Evolutionary conservation across 331 rosid genomes (phyloP), one percentile per base, ranked within the genome.

Genomic region (Acacia pycnantha): DNA sequence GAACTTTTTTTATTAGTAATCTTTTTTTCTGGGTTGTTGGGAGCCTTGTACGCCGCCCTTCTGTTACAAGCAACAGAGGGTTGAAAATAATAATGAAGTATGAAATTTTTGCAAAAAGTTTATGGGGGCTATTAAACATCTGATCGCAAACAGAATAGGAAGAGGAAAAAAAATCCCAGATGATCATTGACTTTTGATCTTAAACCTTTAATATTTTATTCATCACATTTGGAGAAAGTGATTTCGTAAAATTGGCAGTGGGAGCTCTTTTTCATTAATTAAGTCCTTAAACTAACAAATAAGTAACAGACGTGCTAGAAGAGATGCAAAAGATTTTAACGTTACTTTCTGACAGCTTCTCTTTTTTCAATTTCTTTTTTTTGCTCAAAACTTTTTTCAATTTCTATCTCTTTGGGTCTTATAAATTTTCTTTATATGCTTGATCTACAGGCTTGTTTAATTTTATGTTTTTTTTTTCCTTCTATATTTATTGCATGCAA

Each of bases 341-440:
- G 48, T 46, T 46, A 54, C 43, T 64, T 43, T 43, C 44, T 41
- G 58, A n/a, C 27, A 40, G 54, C 64, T 72, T 83, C 64, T 77
- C 35, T 2, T 33, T 41, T 72, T 83, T 53, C 31, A 50, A 64
- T 67, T 40, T 61, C 73, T 51, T 29, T 29, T n/a, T 29, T 29
- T 29, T 2, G 31, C 29, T 27, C 29, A 27, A 27, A 27, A 27
- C 35, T 2, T 22, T 41, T 72, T 83, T 53, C 31, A 48, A 64
- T 67, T 40, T 61, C 73, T 51, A 21, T 26, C 37, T 58, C 70
- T 24, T 31, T 4, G 21, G 8, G 18, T 33, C 78, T 19, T 59
- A 47, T 64, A 33, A 16, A 27, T 48, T 73, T 47, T 48, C 26
- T 48, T 73, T 48, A 27, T 22, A 61, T 61, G 68, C 59, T 47